A percentile compares a stretch with the other conserved stretches of the same genome.
Evolutionary conservation across 2,329 filamentous ascomycete species (phyloP).

Genomic region (Colletotrichum liriopes): DNA sequence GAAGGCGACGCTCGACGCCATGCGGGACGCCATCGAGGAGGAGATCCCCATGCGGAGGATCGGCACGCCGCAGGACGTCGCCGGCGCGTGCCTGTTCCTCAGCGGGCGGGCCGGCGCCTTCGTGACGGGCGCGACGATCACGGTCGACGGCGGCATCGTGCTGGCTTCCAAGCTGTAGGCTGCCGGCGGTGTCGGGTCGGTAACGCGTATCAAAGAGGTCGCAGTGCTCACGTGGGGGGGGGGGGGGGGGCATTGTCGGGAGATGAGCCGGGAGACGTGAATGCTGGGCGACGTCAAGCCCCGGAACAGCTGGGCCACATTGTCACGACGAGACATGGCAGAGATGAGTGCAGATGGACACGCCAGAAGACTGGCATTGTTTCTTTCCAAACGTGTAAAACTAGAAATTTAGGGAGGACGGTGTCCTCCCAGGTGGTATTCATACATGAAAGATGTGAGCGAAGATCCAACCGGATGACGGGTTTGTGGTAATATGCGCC

Average conservation of each 20-base stretch:
- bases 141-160: constrained; percentile 72
- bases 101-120: constrained; percentile 77
- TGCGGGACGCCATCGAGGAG: constrained; percentile 67
- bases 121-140: constrained; percentile 76
- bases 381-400: constrained; percentile 1
- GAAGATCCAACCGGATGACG: neutral
- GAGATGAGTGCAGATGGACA: neutral
- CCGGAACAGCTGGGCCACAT: neutral
- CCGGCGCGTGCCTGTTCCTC: constrained; percentile 80
- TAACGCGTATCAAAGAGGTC: neutral
- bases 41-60: constrained; percentile 78
- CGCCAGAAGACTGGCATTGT: constrained; percentile 12
- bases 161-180: constrained; percentile 61
- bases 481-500: constrained; percentile 1
- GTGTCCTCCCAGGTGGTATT: constrained; percentile 31
- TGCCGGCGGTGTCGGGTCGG: neutral
- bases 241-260: too few species aligned
- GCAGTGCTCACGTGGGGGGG: neutral
- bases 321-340: neutral
- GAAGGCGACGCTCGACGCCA: constrained; percentile 71
- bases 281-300: neutral
- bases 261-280: too few species aligned
- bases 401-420: constrained; percentile 15
- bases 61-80: constrained; percentile 78
- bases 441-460: constrained; percentile 30